Percentiles rank a stretch among this genome's conserved stretches.
Evolutionary conservation across 208 protist genomes (phyloP).

Genomic region (Phytomonas sp.): DNA sequence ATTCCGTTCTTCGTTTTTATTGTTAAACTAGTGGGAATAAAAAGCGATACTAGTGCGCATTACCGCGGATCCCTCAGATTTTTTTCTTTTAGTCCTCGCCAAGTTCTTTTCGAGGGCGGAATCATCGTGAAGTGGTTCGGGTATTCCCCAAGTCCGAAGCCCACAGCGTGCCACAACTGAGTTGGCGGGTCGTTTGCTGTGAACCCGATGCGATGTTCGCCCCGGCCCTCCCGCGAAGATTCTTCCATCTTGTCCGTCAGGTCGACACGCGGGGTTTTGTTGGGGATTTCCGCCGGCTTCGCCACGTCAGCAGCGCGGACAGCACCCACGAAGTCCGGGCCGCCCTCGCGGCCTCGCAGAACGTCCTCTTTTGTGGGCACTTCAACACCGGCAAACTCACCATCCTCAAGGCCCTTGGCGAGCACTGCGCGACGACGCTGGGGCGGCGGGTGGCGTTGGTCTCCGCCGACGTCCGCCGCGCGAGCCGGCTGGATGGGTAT

Average conservation of each 20-base stretch:
- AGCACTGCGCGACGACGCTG: conserved; percentile 34
- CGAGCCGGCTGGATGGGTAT: conserved; percentile 55
- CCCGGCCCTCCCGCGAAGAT: conserved; percentile 7
- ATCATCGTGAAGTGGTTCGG: not conserved
- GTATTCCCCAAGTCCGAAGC: not conserved
- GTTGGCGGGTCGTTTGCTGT: too few relatives aligned
- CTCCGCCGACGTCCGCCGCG: conserved; percentile 51
- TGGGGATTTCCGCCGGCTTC: conserved; percentile 45
- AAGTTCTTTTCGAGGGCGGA: conserved; percentile 8
- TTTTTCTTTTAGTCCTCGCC: not conserved
- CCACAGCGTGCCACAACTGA: not conserved
- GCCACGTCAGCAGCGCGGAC: conserved; percentile 23
- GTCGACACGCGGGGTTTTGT: conserved; percentile 72
- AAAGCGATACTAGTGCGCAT: not conserved
- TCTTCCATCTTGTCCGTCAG: conserved; percentile 51
- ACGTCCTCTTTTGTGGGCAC: conserved; percentile 73
- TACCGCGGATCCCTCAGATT: not conserved
- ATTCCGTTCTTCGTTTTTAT: not conserved
- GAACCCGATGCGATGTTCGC: conserved; percentile 15
- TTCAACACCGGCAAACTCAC: conserved; percentile 78
- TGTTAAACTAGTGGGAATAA: not conserved
- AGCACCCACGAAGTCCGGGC: conserved; percentile 35
- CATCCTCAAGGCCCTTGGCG: conserved; percentile 61
- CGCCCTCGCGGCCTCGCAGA: conserved; percentile 25
- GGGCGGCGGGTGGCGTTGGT: conserved; percentile 57